A percentile compares a stretch with the other conserved stretches of the same genome.
These are phyloP conservation scores for Mycena leptocephala DNA, from an alignment of 768 basidiomycete genomes.

Conservation along the genomic window DNA sequence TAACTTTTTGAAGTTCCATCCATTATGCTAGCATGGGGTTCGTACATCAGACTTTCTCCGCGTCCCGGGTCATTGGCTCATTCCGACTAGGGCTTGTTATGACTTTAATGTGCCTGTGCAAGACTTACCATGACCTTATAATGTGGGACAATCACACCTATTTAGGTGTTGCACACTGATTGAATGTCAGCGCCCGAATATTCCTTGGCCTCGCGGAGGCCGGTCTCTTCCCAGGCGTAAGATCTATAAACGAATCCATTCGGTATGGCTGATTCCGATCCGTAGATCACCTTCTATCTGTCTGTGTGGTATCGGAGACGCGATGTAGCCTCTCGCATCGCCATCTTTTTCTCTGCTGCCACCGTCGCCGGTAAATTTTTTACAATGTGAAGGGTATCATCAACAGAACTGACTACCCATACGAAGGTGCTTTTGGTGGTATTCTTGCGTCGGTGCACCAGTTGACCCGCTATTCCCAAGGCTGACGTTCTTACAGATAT, in stretches of 20 bases:
- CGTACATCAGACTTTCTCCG: neutral
- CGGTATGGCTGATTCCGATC: neutral
- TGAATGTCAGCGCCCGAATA: conserved; percentile 48
- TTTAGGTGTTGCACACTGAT: neutral
- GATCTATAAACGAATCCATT: neutral
- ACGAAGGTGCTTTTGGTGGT: conserved; percentile 53
- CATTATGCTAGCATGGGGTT: conserved; percentile 48
- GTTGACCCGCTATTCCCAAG: neutral
- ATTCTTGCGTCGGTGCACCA: conserved; percentile 61
- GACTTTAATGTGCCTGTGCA: conserved; percentile 48
- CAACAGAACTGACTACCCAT: neutral
- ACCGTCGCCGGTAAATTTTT: conserved; percentile 48
- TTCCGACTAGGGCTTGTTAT: conserved; percentile 41
- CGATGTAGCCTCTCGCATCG: conserved; percentile 60
- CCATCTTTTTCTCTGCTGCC: conserved; percentile 39
- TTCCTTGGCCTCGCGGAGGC: conserved; percentile 60
- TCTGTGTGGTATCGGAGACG: conserved; percentile 74
- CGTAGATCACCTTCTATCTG: conserved; percentile 60
- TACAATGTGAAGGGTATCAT: too few species aligned
- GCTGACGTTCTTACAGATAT: conserved; percentile 54
- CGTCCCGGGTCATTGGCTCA: neutral
- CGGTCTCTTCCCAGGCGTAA: conserved; percentile 57
- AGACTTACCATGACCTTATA: conserved; percentile 43
- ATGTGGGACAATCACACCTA: conserved; percentile 26
- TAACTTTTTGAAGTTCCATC: conserved; percentile 36